Evolutionary conservation across 2,329 filamentous ascomycete genomes (phyloP).

Genomic region (Pyrenophora tritici-repentis): DNA sequence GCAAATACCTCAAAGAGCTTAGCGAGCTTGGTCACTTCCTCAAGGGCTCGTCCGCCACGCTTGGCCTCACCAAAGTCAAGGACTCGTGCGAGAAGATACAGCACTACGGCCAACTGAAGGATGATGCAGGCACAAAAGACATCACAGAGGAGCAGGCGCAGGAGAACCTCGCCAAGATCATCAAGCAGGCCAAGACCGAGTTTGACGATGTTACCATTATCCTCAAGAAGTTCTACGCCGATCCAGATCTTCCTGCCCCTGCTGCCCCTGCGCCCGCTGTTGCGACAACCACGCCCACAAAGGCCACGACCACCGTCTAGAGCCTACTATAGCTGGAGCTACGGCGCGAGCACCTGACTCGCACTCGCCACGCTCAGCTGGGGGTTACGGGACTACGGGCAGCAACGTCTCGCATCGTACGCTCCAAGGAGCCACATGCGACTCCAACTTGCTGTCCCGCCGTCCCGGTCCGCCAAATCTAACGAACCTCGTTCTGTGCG

Average conservation of each 20-base stretch:
- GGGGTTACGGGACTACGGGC: neutral
- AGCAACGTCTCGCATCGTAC: slow-evolving; percentile 1
- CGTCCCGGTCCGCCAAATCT: slow-evolving; percentile 3
- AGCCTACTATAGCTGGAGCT: slow-evolving; percentile 3
- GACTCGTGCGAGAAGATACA: slow-evolving; percentile 97
- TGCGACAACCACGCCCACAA: neutral
- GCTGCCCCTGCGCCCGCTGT: neutral
- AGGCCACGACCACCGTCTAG: neutral
- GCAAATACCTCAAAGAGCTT: slow-evolving; percentile 64
- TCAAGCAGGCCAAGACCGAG: slow-evolving; percentile 74
- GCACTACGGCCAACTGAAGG: slow-evolving; percentile 82
- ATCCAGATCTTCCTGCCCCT: slow-evolving; percentile 36
- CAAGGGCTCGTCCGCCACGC: slow-evolving; percentile 93
- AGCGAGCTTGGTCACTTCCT: slow-evolving; percentile 91
- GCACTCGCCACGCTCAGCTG: slow-evolving; percentile 13
- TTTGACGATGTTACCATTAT: slow-evolving; percentile 73
- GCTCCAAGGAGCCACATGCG: slow-evolving; percentile 5
- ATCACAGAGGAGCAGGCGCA: slow-evolving; percentile 71
- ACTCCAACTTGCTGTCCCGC: slow-evolving; percentile 4
- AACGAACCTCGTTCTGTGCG: slow-evolving; percentile 10
- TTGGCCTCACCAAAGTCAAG: slow-evolving; percentile 87
- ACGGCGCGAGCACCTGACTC: slow-evolving; percentile 12
- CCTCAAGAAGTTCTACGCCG: slow-evolving; percentile 72
- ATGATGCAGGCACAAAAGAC: slow-evolving; percentile 71
- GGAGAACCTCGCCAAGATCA: slow-evolving; percentile 69